These are phyloP conservation scores for Atkinsonella texensis DNA, from an alignment of 2,329 filamentous ascomycete species.

Conservation along the genomic window DNA sequence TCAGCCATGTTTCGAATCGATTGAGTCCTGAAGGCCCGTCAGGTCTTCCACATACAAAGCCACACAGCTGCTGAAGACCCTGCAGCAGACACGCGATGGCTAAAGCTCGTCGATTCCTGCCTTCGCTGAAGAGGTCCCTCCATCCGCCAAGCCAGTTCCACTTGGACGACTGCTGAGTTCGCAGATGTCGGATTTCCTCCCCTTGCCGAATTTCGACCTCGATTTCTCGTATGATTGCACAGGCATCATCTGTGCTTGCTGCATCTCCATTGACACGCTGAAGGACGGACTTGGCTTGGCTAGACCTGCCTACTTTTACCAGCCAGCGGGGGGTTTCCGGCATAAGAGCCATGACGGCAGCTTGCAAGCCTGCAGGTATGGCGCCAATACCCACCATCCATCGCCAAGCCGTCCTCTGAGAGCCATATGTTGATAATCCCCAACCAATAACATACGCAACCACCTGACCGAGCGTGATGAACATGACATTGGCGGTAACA, in stretches of 20 bases:
- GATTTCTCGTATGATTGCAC: slow-evolving; percentile 54
- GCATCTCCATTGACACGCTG: slow-evolving; percentile 47
- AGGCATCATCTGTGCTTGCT: slow-evolving; percentile 34
- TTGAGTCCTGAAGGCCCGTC: too few relatives aligned
- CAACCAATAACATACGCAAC: slow-evolving; percentile 80
- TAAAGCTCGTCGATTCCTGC: slow-evolving; percentile 61
- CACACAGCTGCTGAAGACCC: slow-evolving; percentile 77
- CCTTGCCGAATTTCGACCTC: slow-evolving; percentile 66
- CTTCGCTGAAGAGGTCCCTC: slow-evolving; percentile 42
- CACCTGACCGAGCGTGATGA: slow-evolving; percentile 81
- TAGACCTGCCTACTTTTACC: slow-evolving; percentile 52
- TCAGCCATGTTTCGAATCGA: slow-evolving; percentile 2
- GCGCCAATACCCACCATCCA: slow-evolving; percentile 88
- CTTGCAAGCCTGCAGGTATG: slow-evolving; percentile 62
- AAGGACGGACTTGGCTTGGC: slow-evolving; percentile 54
- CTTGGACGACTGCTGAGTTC: slow-evolving; percentile 16
- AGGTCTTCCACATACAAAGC: slow-evolving; percentile 47
- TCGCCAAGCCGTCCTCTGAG: slow-evolving; percentile 55
- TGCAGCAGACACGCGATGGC: slow-evolving; percentile 80
- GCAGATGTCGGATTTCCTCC: slow-evolving; percentile 33
- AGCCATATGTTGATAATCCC: slow-evolving; percentile 48
- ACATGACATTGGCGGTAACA: slow-evolving; percentile 70
- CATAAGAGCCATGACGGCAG: slow-evolving; percentile 55
- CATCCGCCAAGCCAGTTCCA: slow-evolving; percentile 34
- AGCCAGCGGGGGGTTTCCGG: slow-evolving; percentile 87